phyloP scores from a whole-genome alignment of 495 filamentous ascomycete species.

The Podospora pseudopauciseta region DNA sequence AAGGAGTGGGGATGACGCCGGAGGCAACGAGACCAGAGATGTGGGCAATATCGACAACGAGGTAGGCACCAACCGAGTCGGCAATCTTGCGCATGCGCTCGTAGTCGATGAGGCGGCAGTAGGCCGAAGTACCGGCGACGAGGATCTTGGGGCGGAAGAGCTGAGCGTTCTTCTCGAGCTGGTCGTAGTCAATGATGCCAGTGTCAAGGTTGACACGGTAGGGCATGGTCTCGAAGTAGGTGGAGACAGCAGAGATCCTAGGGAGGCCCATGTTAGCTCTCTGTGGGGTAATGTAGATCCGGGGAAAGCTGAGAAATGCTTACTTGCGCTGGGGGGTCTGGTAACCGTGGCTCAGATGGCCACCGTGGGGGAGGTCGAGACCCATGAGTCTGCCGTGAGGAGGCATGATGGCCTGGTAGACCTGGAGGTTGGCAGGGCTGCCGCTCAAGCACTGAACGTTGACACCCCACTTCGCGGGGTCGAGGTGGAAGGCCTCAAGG shows the following conservation, averaged over 20 bases:
- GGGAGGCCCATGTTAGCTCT: slow-evolving; percentile 18
- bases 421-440: slow-evolving; percentile 93
- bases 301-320: slow-evolving; percentile 25
- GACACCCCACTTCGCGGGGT: slow-evolving; percentile 91
- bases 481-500: slow-evolving; percentile 84
- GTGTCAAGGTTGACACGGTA: slow-evolving; percentile 89
- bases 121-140: slow-evolving; percentile 96
- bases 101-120: slow-evolving; percentile 98
- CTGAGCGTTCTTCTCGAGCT: slow-evolving; percentile 83
- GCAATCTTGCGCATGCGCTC: slow-evolving; percentile 93
- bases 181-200: slow-evolving; percentile 96
- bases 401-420: slow-evolving; percentile 98
- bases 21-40: slow-evolving; percentile 95
- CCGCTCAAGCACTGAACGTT: slow-evolving; percentile 95
- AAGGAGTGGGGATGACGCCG: slow-evolving; percentile 91
- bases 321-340: slow-evolving; percentile 90
- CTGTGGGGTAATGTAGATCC: background rate
- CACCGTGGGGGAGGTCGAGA: slow-evolving; percentile 94
- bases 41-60: slow-evolving; percentile 97
- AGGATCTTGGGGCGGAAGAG: slow-evolving; percentile 95
- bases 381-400: slow-evolving; percentile 97
- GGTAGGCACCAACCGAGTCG: slow-evolving; percentile 89
- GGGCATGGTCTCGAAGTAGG: slow-evolving; percentile 93
- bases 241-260: slow-evolving; percentile 88
- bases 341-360: slow-evolving; percentile 97